Percentiles rank a stretch among this genome's conserved stretches.
These are phyloP conservation scores for Diaporthe batatas DNA, from an alignment of 2,329 filamentous ascomycete species.

Conservation along the genomic window DNA sequence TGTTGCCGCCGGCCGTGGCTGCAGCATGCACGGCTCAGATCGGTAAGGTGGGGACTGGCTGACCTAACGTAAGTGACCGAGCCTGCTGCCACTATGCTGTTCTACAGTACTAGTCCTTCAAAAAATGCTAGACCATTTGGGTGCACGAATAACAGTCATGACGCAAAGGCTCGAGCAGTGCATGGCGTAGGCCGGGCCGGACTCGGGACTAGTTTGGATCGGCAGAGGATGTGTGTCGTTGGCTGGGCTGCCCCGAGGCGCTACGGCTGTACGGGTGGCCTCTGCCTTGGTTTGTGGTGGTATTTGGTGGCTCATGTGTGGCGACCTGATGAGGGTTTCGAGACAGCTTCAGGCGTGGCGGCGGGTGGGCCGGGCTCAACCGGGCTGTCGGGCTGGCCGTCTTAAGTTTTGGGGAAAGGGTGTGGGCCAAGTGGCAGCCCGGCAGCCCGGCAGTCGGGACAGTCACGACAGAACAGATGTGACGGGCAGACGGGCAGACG, in stretches of 20 bases:
- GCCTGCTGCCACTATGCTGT: too few species aligned
- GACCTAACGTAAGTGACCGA: neutral
- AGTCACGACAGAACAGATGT: too few species aligned
- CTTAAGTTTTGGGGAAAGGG: neutral
- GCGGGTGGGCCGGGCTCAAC: neutral
- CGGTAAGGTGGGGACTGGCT: neutral
- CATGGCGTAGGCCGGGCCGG: conserved; percentile 14
- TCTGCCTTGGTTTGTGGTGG: neutral
- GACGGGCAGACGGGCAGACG: neutral
- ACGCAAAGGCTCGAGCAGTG: conserved; percentile 11
- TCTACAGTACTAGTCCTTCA: too few species aligned
- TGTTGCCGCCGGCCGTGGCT: neutral
- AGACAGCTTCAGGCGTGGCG: conserved; percentile 9
- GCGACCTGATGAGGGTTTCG: conserved; percentile 3
- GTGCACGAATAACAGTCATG: neutral
- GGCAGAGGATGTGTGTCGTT: neutral
- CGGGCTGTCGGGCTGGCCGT: conserved; percentile 21
- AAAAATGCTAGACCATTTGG: too few species aligned
- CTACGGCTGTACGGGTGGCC: neutral
- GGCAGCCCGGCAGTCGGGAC: neutral
- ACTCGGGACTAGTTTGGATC: neutral
- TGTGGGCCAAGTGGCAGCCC: neutral
- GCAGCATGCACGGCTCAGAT: neutral
- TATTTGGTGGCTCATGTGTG: neutral
- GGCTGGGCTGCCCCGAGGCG: neutral